Conservation (phyloP, 352 stramenopile species). For the Phytopythium montanum region DNA sequence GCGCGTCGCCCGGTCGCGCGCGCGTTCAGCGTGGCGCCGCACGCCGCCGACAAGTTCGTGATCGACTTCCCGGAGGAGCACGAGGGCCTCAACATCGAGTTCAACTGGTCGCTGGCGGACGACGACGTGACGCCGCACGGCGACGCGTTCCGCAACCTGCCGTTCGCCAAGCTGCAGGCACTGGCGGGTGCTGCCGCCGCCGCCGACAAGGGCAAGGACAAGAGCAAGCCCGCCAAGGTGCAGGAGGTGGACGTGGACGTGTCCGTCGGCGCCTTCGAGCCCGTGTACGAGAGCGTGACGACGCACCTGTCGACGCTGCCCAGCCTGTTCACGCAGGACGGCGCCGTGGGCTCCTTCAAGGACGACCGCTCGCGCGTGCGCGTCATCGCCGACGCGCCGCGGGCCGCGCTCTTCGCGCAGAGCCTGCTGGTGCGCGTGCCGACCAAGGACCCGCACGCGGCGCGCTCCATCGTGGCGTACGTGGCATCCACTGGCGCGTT, state of each 20-base stretch:
- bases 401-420: constrained; percentile 65
- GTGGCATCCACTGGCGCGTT: constrained; percentile 62
- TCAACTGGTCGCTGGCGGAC: constrained; percentile 83
- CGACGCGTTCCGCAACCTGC: constrained; percentile 76
- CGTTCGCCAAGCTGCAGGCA: constrained; percentile 54
- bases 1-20: constrained; percentile 31
- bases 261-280: constrained; percentile 64
- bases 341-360: constrained; percentile 73
- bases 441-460: constrained; percentile 58
- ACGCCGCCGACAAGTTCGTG: constrained; percentile 77
- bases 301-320: constrained; percentile 57
- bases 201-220: constrained; percentile 48
- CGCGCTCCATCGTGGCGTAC: constrained; percentile 75
- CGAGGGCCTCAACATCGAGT: constrained; percentile 81
- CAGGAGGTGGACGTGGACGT: constrained; percentile 68
- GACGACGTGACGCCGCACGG: constrained; percentile 80
- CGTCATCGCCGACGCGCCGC: constrained; percentile 76
- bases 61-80: constrained; percentile 77
- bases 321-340: constrained; percentile 70
- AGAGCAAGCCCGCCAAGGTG: constrained; percentile 42
- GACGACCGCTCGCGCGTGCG: constrained; percentile 71
- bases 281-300: constrained; percentile 63
- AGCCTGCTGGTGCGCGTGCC: constrained; percentile 70
- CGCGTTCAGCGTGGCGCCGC: constrained; percentile 43
- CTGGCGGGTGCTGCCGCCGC: no score